Percentiles rank a stretch among this genome's conserved stretches.
Evolutionary conservation across 2,329 filamentous ascomycete genomes (phyloP).

Genomic region (Claviceps monticola): DNA sequence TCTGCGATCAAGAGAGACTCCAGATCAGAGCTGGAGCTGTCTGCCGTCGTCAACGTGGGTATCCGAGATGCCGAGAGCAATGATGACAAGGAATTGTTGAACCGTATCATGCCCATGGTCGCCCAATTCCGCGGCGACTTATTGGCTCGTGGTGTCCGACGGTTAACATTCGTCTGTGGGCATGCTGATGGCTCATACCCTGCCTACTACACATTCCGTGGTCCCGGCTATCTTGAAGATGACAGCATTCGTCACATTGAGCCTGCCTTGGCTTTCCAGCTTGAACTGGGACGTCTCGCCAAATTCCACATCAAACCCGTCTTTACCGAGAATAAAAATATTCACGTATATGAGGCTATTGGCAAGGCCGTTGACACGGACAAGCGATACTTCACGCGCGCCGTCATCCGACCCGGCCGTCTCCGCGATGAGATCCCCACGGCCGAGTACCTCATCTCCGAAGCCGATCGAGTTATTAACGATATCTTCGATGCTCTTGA

Average conservation of each 20-base stretch:
- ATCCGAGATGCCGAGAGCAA: slow-evolving; percentile 75
- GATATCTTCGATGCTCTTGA: slow-evolving; percentile 96
- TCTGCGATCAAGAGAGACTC: slow-evolving; percentile 13
- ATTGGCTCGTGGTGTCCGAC: slow-evolving; percentile 65
- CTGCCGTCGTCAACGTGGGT: slow-evolving; percentile 84
- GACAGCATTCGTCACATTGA: slow-evolving; percentile 94
- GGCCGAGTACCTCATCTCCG: slow-evolving; percentile 95
- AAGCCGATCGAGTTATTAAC: slow-evolving; percentile 91
- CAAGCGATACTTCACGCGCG: slow-evolving; percentile 97
- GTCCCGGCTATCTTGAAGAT: slow-evolving; percentile 78
- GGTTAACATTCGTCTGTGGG: slow-evolving; percentile 91
- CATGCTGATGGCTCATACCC: slow-evolving; percentile 90
- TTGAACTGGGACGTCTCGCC: slow-evolving; percentile 81
- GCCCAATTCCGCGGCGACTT: slow-evolving; percentile 75
- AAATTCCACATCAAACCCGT: slow-evolving; percentile 98
- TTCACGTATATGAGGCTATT: slow-evolving; percentile 94
- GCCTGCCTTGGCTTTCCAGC: slow-evolving; percentile 94
- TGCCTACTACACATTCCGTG: slow-evolving; percentile 96
- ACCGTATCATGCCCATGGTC: slow-evolving; percentile 62
- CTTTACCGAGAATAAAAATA: slow-evolving; percentile 98
- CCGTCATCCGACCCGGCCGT: slow-evolving; percentile 84
- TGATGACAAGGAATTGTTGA: slow-evolving; percentile 68
- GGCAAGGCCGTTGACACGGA: slow-evolving; percentile 92
- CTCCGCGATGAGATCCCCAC: slow-evolving; percentile 95
- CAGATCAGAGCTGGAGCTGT: slow-evolving; percentile 59